Evolutionary conservation across 2,329 filamentous ascomycete species (phyloP), one percentile per base, ranked within the genome.

Genomic region (Fusarium sp.): DNA sequence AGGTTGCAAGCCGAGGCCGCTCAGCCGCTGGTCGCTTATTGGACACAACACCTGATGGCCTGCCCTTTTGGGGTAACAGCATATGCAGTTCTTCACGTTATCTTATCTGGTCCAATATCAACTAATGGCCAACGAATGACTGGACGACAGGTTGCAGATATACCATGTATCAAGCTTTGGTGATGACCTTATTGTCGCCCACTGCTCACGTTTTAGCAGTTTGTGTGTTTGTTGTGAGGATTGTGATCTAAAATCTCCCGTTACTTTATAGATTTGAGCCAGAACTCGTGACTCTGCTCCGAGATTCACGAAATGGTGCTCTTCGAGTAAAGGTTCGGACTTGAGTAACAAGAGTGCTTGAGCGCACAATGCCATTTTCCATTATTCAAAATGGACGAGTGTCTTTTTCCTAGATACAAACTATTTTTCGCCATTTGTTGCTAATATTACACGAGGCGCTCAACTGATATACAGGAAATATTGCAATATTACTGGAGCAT

Each of bases 21-120:
- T 50, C 49, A 52, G 49, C 59, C 54, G 42, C 47, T 38, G 52
- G 34, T 40, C 34, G 62, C 60, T 70, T 47, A 73, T 74, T 73
- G 69, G 69, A 46, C 27, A 43, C 34, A 38, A 38, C 47, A 49
- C 49, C 49, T 63, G 49, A 43, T 25, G 63, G 53, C 32, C 61
- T 73, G 50, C 71, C 72, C 40, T n/a, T 65, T 69, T 62, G 53
- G 72, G 67, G 50, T 9, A 65, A 58, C 40, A 22, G 24, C 45
- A 44, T 55, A 16, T 38, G 51, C 16, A 20, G 25, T 55, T 22
- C 63, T 60, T 61, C 12, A 38, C 34, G 34, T 38, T 38, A 66
- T 52, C 53, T 66, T 60, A 66, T 51, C 60, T 25, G 30, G n/a
- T 25, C n/a, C 11, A 24, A 38, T 40, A 27, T 27, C 42, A 44